Percentiles rank a stretch among this genome's conserved stretches.
phyloP scores from a whole-genome alignment of 208 protist species.

The Trypanosomatidae sp. region DNA sequence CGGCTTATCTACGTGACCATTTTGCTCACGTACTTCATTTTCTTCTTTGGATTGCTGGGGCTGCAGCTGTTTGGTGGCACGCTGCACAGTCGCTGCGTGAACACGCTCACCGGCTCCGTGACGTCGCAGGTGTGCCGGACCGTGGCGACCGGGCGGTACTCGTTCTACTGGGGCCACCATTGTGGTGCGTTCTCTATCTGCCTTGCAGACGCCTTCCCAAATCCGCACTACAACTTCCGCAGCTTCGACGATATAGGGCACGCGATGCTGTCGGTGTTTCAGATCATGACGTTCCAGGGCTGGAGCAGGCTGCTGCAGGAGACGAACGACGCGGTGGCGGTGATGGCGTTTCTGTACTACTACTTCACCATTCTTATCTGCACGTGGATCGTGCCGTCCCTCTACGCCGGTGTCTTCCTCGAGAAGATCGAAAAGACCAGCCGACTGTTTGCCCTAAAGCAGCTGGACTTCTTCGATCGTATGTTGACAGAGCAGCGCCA shows the following conservation, averaged over 20 bases:
- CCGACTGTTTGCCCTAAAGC: conserved; percentile 73
- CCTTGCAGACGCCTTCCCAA: conserved; percentile 45
- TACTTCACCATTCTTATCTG: conserved; percentile 80
- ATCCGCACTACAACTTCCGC: conserved; percentile 81
- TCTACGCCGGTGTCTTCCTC: conserved; percentile 89
- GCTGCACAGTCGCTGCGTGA: conserved; percentile 83
- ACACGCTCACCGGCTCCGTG: conserved; percentile 41
- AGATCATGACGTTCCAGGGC: conserved; percentile 91
- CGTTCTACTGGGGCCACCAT: conserved; percentile 76
- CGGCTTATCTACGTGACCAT: conserved; percentile 65
- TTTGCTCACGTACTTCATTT: conserved; percentile 82
- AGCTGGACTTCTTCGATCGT: conserved; percentile 73
- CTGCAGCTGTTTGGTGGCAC: conserved; percentile 83
- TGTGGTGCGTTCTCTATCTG: conserved; percentile 64
- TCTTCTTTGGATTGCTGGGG: conserved; percentile 88
- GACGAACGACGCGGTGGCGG: conserved; percentile 67
- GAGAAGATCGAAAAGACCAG: conserved; percentile 87
- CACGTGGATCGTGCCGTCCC: conserved; percentile 86
- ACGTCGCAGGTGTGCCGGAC: conserved; percentile 67
- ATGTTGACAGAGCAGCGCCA: conserved; percentile 83
- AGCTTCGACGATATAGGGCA: conserved; percentile 93
- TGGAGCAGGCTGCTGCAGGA: conserved; percentile 86
- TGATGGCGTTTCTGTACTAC: conserved; percentile 84
- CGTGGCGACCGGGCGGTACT: conserved; percentile 46
- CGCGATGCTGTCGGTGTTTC: conserved; percentile 84